Evolutionary conservation across 768 basidiomycete species (phyloP).

Genomic region (Leccinum subtestaceum): DNA sequence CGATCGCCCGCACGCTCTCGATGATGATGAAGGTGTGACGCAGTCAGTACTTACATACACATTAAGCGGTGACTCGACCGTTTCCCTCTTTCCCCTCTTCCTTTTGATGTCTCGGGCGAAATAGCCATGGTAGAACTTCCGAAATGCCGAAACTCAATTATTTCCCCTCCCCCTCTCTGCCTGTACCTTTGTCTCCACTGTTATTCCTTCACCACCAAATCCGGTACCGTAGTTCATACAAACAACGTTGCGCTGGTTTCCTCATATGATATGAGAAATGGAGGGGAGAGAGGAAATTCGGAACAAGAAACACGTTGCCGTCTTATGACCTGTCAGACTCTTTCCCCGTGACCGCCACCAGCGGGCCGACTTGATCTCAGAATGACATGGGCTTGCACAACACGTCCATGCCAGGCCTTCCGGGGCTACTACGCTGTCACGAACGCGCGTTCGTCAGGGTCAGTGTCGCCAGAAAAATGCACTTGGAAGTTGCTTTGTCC

Average conservation of each 20-base stretch:
- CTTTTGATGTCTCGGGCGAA: conserved; percentile 8
- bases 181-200: background rate
- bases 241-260: background rate
- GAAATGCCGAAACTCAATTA: background rate
- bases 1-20: background rate
- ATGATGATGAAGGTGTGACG: background rate
- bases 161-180: background rate
- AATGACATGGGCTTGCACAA: conserved; percentile 11
- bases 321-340: conserved; percentile 19
- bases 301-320: conserved; percentile 15
- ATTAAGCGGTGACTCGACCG: background rate
- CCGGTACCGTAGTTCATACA: background rate
- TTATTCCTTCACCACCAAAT: background rate
- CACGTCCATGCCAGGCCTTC: conserved; percentile 4
- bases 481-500: conserved; percentile 2
- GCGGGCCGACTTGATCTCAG: background rate
- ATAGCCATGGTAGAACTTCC: conserved; percentile 1
- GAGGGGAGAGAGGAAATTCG: background rate
- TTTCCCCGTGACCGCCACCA: conserved; percentile 5
- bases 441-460: background rate
- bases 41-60: background rate
- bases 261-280: background rate
- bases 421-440: background rate
- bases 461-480: conserved; percentile 3
- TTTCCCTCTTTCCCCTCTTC: background rate